phyloP scores from a whole-genome alignment of 306 rosid species.

The Dalbergia cochinchinensis region DNA sequence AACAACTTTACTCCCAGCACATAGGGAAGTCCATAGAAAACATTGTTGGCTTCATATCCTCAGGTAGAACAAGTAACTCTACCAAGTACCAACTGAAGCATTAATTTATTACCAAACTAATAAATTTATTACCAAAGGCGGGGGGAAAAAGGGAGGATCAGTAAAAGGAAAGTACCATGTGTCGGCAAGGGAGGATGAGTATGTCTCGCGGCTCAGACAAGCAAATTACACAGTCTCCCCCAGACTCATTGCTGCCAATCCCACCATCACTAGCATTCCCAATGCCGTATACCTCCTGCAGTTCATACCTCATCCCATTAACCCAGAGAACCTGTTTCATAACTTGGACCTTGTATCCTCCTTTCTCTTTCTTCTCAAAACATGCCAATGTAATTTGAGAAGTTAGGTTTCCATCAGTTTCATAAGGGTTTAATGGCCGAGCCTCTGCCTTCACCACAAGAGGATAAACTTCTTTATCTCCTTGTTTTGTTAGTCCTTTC shows the following conservation, averaged over 20 bases:
- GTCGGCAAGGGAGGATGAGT: constrained; percentile 66
- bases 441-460: constrained; percentile 63
- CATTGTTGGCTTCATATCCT: not conserved
- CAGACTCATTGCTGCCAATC: not conserved
- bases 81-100: not conserved
- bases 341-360: constrained; percentile 56
- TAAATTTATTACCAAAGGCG: not conserved
- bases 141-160: not conserved
- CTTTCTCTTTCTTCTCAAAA: constrained; percentile 52
- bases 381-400: constrained; percentile 62
- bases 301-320: constrained; percentile 55
- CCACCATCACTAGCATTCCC: constrained; percentile 44
- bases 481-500: constrained; percentile 44
- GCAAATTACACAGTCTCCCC: constrained; percentile 61
- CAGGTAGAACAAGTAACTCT: not conserved
- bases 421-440: constrained; percentile 21
- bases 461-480: constrained; percentile 51
- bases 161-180: constrained; percentile 51
- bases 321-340: constrained; percentile 63
- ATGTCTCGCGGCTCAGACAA: constrained; percentile 65
- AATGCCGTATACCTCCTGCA: constrained; percentile 64
- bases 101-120: not conserved
- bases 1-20: too few relatives aligned
- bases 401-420: constrained; percentile 38
- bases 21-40: too few relatives aligned